Evolutionary conservation across 176 grass and related monocot genomes (phyloP), one percentile per base, ranked within the genome.

Genomic region (Guadua angustifolia): DNA sequence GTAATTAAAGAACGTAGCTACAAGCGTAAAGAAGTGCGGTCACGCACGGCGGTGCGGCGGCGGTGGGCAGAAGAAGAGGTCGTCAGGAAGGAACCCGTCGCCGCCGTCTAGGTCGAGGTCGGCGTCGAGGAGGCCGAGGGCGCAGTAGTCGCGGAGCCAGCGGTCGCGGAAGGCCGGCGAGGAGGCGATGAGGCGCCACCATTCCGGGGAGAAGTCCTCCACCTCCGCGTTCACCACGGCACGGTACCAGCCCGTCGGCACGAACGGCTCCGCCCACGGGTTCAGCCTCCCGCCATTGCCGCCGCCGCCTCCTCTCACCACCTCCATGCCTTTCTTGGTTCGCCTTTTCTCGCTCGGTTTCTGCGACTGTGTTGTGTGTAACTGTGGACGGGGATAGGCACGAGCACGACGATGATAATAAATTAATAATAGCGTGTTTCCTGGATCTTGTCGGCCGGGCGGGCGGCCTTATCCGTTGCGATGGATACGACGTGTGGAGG

Each of bases 121-220:
- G 44, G 33, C 81, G 76, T 85, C 82, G 63, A 85, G 88, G 24
- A 85, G 77, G 2, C 88, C 82, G n/a, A 89, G 77, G 14, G 79
- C 77, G 44, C 53, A 47, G 78, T 86, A 89, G 55, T 89, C 83
- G 9, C 83, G 78, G 3, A 89, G 78, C 88, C 88, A 86, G 65
- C 78, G 10, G 78, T 89, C 88, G 66, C 88, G 83, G 78, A 89
- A 89, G 72, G 78, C 73, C 45, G 88, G 72, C 36, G 83, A 86
- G 25, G 78, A 5, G 10, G 65, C 79, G 45, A 89, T 78, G 36
- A 89, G 88, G 78, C 78, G 78, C 88, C 88, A 89, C 88, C 88
- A 89, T 56, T 86, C 88, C 7, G 88, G 83, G 24, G 83, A 89
- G 72, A 89, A 89, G 55, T 89, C 88, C 78, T 89, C 88, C 64